phyloP scores from a whole-genome alignment of 306 rosid species.

The Fagus crenata region DNA sequence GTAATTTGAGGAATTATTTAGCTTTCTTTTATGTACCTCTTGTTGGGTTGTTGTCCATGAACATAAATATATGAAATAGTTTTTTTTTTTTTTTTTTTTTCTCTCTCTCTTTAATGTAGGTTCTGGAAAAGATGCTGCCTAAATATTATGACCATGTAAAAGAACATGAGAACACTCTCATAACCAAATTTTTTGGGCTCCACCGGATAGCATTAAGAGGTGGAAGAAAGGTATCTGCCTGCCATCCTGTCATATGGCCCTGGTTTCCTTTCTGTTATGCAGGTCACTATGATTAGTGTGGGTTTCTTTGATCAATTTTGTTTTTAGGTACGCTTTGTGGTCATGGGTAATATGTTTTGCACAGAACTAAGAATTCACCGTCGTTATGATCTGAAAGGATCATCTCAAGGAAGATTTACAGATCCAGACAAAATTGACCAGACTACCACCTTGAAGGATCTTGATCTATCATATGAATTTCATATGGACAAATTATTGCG shows the following conservation, averaged over 20 bases:
- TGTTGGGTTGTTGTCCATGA: slow-evolving; percentile 2
- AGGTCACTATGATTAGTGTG: slow-evolving; percentile 19
- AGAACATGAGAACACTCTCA: slow-evolving; percentile 81
- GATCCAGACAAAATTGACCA: slow-evolving; percentile 51
- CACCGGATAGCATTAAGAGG: slow-evolving; percentile 76
- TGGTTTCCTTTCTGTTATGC: slow-evolving; percentile 22
- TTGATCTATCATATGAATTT: slow-evolving; percentile 76
- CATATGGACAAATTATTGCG: slow-evolving; percentile 92
- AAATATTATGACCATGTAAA: slow-evolving; percentile 75
- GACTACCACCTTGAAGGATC: slow-evolving; percentile 84
- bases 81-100: no score
- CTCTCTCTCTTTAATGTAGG: slow-evolving; percentile 40
- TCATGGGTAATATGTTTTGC: slow-evolving; percentile 98
- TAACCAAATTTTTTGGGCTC: slow-evolving; percentile 88
- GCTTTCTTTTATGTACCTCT: background rate
- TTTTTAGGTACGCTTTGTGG: slow-evolving; percentile 85
- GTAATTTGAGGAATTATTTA: slow-evolving; percentile 6
- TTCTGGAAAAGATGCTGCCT: slow-evolving; percentile 89
- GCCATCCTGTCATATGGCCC: slow-evolving; percentile 19
- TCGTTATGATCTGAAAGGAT: slow-evolving; percentile 92
- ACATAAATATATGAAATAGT: background rate
- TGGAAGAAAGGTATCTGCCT: slow-evolving; percentile 73
- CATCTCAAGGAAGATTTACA: slow-evolving; percentile 80
- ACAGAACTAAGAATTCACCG: slow-evolving; percentile 87
- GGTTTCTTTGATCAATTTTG: slow-evolving; percentile 31